A percentile compares a stretch with the other conserved stretches of the same genome.
Evolutionary conservation across 2,329 filamentous ascomycete species (phyloP).

Genomic region (Aspergillus pseudotamarii): DNA sequence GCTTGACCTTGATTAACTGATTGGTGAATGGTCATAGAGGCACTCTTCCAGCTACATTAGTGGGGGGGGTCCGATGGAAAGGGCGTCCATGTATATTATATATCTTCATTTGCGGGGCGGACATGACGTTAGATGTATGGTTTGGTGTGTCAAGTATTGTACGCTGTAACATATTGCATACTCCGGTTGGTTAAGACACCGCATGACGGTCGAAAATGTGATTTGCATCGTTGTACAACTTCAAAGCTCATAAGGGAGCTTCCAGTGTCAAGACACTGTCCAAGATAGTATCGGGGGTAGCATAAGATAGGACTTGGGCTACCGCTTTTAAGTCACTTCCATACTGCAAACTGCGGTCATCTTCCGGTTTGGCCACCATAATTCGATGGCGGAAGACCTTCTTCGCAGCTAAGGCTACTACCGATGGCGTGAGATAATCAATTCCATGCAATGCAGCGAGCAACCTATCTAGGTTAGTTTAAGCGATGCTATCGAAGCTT

Average conservation of each 20-base stretch:
- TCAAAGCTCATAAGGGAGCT: slow-evolving; percentile 51
- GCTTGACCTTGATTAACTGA: slow-evolving; percentile 1
- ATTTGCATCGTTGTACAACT: background rate
- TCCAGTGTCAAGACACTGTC: slow-evolving; percentile 63
- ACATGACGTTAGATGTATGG: background rate
- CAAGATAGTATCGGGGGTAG: slow-evolving; percentile 59
- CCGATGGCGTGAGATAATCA: slow-evolving; percentile 78
- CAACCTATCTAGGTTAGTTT: slow-evolving; percentile 22
- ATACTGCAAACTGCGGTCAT: slow-evolving; percentile 90
- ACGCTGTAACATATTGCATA: background rate
- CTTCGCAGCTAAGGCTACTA: slow-evolving; percentile 77
- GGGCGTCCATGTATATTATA: background rate
- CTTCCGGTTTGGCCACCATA: slow-evolving; percentile 65
- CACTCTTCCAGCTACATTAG: background rate
- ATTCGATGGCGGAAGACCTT: slow-evolving; percentile 91
- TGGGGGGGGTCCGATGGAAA: background rate
- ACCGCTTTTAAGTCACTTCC: slow-evolving; percentile 78
- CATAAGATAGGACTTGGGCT: slow-evolving; percentile 63
- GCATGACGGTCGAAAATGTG: background rate
- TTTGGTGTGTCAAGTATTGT: background rate
- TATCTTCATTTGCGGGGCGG: background rate
- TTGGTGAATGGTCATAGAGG: background rate
- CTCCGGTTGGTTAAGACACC: background rate
- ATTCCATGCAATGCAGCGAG: slow-evolving; percentile 81
- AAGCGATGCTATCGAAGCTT: background rate